Conservation (phyloP, 2,329 filamentous ascomycete species). For the Trichocomaceae sp. region DNA sequence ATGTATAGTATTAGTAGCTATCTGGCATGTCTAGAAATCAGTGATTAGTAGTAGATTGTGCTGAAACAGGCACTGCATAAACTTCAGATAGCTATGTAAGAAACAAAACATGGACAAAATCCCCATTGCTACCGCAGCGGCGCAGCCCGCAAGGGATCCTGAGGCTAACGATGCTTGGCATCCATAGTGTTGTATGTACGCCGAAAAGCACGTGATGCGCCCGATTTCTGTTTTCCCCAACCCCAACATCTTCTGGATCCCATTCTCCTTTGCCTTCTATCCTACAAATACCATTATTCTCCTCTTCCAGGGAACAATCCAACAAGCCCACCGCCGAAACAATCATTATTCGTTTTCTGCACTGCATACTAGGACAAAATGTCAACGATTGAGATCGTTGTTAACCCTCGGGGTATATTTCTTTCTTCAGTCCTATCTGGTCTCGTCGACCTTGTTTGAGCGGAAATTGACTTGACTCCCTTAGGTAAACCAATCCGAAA, state of each 20-base stretch:
- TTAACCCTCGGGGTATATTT: conserved; percentile 27
- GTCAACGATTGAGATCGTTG: conserved; percentile 24
- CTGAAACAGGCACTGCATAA: background rate
- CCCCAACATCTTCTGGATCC: background rate
- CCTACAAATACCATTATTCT: background rate
- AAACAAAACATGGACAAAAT: no score
- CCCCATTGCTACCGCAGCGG: background rate
- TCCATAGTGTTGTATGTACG: background rate
- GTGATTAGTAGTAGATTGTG: no score
- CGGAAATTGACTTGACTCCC: background rate
- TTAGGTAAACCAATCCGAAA: conserved; percentile 57
- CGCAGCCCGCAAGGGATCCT: conserved; percentile 3
- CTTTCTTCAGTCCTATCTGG: conserved; percentile 1
- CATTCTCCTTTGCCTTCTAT: background rate
- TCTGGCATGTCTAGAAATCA: background rate
- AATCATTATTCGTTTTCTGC: background rate
- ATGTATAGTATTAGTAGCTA: no score
- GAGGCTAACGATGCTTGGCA: background rate
- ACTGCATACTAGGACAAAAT: background rate
- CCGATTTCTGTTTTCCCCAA: background rate
- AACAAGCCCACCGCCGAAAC: background rate
- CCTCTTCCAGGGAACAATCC: background rate
- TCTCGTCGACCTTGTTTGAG: conserved; percentile 6
- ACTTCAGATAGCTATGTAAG: no score
- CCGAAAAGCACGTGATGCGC: background rate